phyloP scores from a whole-genome alignment of 2,329 filamentous ascomycete genomes.

The Fulvia fulva region DNA sequence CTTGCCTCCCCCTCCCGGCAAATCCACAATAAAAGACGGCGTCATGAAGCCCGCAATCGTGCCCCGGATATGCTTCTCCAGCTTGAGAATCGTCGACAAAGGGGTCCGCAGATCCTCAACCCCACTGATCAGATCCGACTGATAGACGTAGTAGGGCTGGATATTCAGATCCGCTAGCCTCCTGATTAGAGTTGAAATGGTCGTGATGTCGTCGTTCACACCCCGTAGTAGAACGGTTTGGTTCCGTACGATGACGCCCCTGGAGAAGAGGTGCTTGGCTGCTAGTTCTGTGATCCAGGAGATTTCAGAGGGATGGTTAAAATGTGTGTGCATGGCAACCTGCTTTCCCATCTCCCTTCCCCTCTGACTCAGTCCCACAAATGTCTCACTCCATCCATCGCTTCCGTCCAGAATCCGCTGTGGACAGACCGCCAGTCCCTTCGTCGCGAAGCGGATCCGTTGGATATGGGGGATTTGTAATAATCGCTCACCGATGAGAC shows the following conservation, averaged over 20 bases:
- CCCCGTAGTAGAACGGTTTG: constrained; percentile 58
- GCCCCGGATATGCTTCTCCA: constrained; percentile 57
- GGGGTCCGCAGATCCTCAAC: constrained; percentile 62
- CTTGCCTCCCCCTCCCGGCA: constrained; percentile 62
- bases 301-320: constrained; percentile 61
- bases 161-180: constrained; percentile 55
- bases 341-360: constrained; percentile 55
- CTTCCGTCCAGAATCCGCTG: constrained; percentile 50
- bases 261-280: constrained; percentile 48
- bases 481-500: constrained; percentile 52
- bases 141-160: constrained; percentile 63
- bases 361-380: constrained; percentile 50
- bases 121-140: constrained; percentile 59
- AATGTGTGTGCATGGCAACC: constrained; percentile 62
- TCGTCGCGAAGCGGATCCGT: constrained; percentile 59
- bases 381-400: constrained; percentile 52
- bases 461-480: constrained; percentile 56
- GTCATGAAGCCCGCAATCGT: constrained; percentile 60
- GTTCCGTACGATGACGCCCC: constrained; percentile 56
- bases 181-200: constrained; percentile 53
- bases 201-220: constrained; percentile 54
- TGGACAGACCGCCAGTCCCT: constrained; percentile 58
- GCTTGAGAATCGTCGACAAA: constrained; percentile 54
- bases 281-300: constrained; percentile 57
- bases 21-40: constrained; percentile 60